phyloP scores from a whole-genome alignment of 2,329 filamentous ascomycete genomes.

The Fusarium longipes region DNA sequence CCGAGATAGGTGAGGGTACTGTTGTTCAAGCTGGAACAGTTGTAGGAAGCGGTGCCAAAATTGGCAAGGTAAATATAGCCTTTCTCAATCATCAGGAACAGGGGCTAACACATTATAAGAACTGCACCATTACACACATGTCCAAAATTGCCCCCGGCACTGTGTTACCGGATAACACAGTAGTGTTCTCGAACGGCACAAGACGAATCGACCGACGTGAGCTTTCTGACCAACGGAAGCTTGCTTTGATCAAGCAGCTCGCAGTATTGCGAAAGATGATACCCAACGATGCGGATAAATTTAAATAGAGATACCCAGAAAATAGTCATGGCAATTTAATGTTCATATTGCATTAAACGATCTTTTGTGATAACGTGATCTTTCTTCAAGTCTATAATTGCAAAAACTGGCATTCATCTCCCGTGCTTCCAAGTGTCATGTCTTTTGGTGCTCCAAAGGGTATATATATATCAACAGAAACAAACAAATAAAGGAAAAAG shows the following conservation, averaged over 20 bases:
- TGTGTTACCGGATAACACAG: conserved; percentile 72
- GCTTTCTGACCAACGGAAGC: conserved; percentile 71
- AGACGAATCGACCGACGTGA: conserved; percentile 68
- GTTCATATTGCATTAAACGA: neutral
- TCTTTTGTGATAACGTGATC: neutral
- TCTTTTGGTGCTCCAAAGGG: neutral
- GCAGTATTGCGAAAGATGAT: conserved; percentile 75
- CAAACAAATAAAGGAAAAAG: neutral
- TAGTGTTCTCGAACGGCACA: conserved; percentile 74
- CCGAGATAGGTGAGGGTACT: conserved; percentile 70
- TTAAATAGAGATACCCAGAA: conserved; percentile 48
- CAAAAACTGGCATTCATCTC: neutral
- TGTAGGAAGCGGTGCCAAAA: conserved; percentile 68
- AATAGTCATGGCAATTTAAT: neutral
- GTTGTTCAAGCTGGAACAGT: conserved; percentile 68
- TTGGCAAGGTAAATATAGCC: conserved; percentile 68
- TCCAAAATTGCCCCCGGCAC: conserved; percentile 69
- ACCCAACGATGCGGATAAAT: conserved; percentile 68
- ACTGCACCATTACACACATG: conserved; percentile 77
- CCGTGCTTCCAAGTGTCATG: neutral
- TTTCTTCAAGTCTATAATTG: neutral
- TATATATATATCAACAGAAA: neutral
- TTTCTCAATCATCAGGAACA: neutral
- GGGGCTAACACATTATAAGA: conserved; percentile 54
- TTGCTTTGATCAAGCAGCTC: conserved; percentile 74